phyloP scores from a whole-genome alignment of 805 yeast genomes.

The Lachancea meyersii region DNA sequence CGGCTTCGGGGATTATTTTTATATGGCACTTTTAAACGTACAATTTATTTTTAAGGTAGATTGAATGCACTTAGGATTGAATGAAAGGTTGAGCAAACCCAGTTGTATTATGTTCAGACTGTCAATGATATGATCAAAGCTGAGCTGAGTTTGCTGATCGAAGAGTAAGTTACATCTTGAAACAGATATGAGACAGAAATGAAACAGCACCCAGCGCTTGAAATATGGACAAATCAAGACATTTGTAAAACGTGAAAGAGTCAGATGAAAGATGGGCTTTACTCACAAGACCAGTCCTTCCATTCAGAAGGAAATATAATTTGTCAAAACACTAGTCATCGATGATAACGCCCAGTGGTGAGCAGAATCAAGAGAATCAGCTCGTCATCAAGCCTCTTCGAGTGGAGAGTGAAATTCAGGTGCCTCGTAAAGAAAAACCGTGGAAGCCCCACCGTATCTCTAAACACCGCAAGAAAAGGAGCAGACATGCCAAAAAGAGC shows the following conservation, averaged over 20 bases:
- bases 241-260: no score
- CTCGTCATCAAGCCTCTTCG: not conserved
- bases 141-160: no score
- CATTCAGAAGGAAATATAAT: no score
- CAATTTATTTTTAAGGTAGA: not conserved
- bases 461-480: slow-evolving; percentile 1
- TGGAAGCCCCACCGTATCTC: not conserved
- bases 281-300: no score
- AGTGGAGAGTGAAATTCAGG: not conserved
- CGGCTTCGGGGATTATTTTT: not conserved
- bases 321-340: no score
- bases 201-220: not conserved
- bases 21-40: not conserved
- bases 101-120: no score
- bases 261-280: not conserved
- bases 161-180: not conserved
- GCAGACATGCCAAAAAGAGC: not conserved
- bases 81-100: no score
- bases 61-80: no score
- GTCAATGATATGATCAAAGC: no score
- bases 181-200: not conserved
- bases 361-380: not conserved
- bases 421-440: not conserved
- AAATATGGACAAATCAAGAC: no score
- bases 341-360: not conserved